Evolutionary conservation across 2,329 filamentous ascomycete species (phyloP), one percentile per base, ranked within the genome.

Genomic region (Fusarium cicatricum): DNA sequence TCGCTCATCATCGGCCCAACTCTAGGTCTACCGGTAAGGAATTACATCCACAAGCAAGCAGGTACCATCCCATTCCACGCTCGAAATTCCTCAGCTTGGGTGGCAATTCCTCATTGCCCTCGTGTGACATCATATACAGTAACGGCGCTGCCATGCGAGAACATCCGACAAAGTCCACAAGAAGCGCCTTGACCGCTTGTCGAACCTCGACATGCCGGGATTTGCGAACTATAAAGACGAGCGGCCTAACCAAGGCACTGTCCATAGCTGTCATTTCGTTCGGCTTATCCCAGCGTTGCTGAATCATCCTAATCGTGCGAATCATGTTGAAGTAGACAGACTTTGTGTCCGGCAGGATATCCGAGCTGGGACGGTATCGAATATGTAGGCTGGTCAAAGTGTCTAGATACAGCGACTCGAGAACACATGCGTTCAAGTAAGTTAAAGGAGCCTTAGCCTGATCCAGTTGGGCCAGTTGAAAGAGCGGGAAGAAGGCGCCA

Each of bases 301-400:
- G 58, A 28, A 60, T 52, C 5, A 52, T 36, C 1, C 41, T 21
- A 11, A 62, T 28, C 2, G 54, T 62, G 11, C 37, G 39, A 11
- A 67, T 48, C 4, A 67, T 67, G 21, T 67, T 60, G 3, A 57
- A 47, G 31, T 64, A 67, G 1, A 66, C 23, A 9, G 57, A 55
- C 17, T 48, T 55, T 2, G 55, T 42, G 7, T 65, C 62, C 0
- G 65, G 65, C 3, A 67, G 4, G 11, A 67, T 43, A 5, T 60
- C 57, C 2, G 49, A 41, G 10, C 60, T 50, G 8, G 34, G 21
- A 11, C 42, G 44, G 14, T 55, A 37, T 17, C 56, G 52, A 1
- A 48, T 2, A 32, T 65, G 58, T 2, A 67, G 28, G 11, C 43
- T 51, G 15, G 64, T 44, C 5, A 67, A 23, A 4, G 56, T 57